Base-by-base conservation (phyloP, 768 basidiomycete genomes). In the Xanthoconium stramineum region DNA sequence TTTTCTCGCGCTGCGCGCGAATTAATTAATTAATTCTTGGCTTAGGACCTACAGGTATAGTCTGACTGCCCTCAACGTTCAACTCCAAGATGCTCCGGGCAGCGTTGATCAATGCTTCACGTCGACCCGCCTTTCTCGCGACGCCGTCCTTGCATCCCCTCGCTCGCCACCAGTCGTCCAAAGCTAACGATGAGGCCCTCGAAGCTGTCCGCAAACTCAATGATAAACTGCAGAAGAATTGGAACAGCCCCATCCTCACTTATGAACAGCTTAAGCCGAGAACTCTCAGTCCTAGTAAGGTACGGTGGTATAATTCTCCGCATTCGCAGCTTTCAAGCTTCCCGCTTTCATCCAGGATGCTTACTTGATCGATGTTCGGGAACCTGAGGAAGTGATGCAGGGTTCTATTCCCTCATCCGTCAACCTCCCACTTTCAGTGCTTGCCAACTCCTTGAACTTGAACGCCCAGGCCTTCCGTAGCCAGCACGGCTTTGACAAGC, bases 331-430 rank as follows among this genome's bases (percentile, higher is more conserved):
- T 28, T 38, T 53, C 72, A 30, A 44, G 68, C 46, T 29, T 43
- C 13, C 17, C 19, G 14, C 36, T 61, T 35, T 55, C 43, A 20
- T 58, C 42, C 58, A 92, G 90, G 77, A 87, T 57, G 76, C 81
- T 6, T 90, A 85, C 66, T 68, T 92, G 44, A 85, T 92, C 62
- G 94, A 96, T 64, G 95, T 98, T n/a, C 86, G 96, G 20, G 95
- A 97, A 70, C 90, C 88, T 1, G 84, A 91, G 61, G 95, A 97
- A 69, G 90, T 94, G 43, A 81, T 89, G 14, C 90, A 93, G 68
- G 95, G 95, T 13, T 88, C 88, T 69, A 96, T 98, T 59, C 95
- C 95, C 7, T 93, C 92, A 24, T 82, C 93, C 17, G 91, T 97
- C 65, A 91, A 94, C 71, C 72, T 98, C 19, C 94, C 95, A 6